phyloP scores from a whole-genome alignment of 345 rosid species.

The Firmiana major region DNA sequence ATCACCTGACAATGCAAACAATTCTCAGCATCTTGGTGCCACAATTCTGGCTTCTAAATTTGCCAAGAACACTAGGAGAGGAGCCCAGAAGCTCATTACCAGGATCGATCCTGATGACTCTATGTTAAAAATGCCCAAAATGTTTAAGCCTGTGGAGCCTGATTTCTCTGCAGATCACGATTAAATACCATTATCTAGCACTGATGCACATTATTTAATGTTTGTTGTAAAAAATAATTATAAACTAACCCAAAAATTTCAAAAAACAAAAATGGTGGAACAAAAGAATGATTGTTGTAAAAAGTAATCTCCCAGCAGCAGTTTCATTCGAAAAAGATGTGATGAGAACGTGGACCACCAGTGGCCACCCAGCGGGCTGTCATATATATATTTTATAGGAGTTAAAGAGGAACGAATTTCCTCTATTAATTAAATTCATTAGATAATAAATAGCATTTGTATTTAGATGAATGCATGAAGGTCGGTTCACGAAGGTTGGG shows the following conservation, averaged over 20 bases:
- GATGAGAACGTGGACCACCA: neutral
- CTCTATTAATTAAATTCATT: neutral
- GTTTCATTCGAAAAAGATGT: neutral
- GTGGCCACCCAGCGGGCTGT: too few species aligned
- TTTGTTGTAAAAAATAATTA: too few species aligned
- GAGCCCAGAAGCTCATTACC: slow-evolving; percentile 34
- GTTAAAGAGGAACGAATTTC: too few species aligned
- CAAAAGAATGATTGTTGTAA: neutral
- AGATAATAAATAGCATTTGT: too few species aligned
- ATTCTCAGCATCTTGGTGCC: slow-evolving; percentile 43
- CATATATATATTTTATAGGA: too few species aligned
- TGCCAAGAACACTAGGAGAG: slow-evolving; percentile 56
- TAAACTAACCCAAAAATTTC: too few species aligned
- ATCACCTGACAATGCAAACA: slow-evolving; percentile 19
- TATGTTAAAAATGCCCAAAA: slow-evolving; percentile 72
- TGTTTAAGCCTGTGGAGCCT: slow-evolving; percentile 78
- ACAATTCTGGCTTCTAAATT: slow-evolving; percentile 67
- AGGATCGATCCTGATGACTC: slow-evolving; percentile 43
- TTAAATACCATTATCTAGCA: too few species aligned
- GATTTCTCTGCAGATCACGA: slow-evolving; percentile 40
- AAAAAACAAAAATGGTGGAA: too few species aligned
- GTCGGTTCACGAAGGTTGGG: too few species aligned
- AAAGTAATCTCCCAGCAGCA: neutral
- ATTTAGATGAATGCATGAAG: too few species aligned
- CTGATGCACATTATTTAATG: too few species aligned